Base-by-base conservation (phyloP, 306 rosid genomes). In the Fagus crenata region DNA sequence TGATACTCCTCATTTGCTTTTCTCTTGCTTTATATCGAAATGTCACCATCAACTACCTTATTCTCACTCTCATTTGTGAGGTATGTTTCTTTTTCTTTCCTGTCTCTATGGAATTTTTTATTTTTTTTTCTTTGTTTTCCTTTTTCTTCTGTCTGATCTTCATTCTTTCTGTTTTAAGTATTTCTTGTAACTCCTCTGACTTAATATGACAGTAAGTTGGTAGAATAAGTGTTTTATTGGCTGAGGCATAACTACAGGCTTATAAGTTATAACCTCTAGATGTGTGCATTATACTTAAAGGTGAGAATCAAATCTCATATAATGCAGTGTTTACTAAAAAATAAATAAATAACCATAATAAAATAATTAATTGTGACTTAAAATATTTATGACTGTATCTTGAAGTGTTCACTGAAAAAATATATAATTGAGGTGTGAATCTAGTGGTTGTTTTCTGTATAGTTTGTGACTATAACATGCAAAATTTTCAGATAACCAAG, bases 31-130 rank as follows among this genome's bases (percentile, higher is more conserved):
- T 95, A 83, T 95, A 86, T 84, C 89, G 97, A 72, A 92, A 95
- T 78, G 87, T 91, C 85, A 90, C 97, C 80, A 84, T 92, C 89
- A 92, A 95, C 90, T 95, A 95, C 84, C 99, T 95, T 58, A 92
- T 92, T 81, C 97, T 92, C 79, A 92, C 97, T 72, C 97, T 95
- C 80, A 84, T 89, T 75, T 95, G 99, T 11, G 97, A 95, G 93
- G 97, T 95, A 90, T 7, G 72, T 51, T 18, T 42, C n/a, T 6
- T 40, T 42, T 31, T 58, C 60, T 75, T 43, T 51, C 51, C 46
- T 43, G 31, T 78, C 49, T 65, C 15, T 49, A 40, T 51, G 74
- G 22, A 32, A 6, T 39, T 70, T 61, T 36, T 56, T 43, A 58
- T 35, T 58, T 33, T 56, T n/a, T 32, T 1, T 32, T 67, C 53